These are phyloP conservation scores for Pseudovirgaria hyperparasitica DNA, from an alignment of 2,329 filamentous ascomycete genomes.

Conservation along the genomic window DNA sequence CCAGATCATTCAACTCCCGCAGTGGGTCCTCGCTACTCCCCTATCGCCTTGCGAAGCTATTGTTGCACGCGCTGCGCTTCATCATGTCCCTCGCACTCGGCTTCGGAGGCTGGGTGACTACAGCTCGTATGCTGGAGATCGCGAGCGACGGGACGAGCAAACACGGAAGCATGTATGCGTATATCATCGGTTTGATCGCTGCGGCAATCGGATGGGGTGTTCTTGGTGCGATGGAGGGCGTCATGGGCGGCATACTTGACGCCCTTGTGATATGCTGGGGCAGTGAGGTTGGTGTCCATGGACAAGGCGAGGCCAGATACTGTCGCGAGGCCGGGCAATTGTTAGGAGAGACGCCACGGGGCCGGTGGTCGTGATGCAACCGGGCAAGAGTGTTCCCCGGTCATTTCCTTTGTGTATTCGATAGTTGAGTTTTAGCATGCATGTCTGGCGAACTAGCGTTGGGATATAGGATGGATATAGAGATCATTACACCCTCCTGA, in stretches of 20 bases:
- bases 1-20: constrained; percentile 24
- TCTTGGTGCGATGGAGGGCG: constrained; percentile 78
- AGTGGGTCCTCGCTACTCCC: constrained; percentile 51
- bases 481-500: too few relatives aligned
- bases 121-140: constrained; percentile 64
- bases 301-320: constrained; percentile 60
- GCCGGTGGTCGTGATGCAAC: too few relatives aligned
- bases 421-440: too few relatives aligned
- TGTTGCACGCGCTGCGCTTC: constrained; percentile 80
- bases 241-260: constrained; percentile 76
- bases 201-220: constrained; percentile 93
- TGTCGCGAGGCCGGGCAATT: constrained; percentile 84
- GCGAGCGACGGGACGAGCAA: constrained; percentile 32
- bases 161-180: constrained; percentile 82
- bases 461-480: too few relatives aligned
- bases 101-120: constrained; percentile 93
- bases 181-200: constrained; percentile 83
- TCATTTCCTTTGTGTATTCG: too few relatives aligned
- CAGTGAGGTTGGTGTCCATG: constrained; percentile 48
- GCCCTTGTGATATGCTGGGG: constrained; percentile 88
- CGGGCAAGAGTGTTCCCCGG: too few relatives aligned
- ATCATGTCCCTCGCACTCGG: constrained; percentile 84
- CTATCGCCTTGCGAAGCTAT: constrained; percentile 80
- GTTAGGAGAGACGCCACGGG: constrained; percentile 57
- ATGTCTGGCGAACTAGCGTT: too few relatives aligned